phyloP scores from a whole-genome alignment of 2,329 filamentous ascomycete genomes.

The Ceratocystis harringtonii region DNA sequence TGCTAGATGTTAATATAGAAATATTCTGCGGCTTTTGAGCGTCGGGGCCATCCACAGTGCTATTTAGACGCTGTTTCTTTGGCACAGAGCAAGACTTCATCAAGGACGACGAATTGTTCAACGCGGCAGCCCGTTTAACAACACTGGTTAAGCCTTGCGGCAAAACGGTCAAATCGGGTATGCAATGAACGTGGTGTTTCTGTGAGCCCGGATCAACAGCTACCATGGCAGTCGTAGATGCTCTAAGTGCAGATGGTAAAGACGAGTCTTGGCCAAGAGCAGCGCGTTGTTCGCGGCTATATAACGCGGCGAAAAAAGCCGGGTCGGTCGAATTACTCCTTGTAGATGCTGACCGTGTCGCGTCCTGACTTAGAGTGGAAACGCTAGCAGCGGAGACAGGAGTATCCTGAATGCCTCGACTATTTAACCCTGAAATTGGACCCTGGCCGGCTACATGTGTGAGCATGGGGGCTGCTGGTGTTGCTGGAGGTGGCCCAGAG shows the following conservation, averaged over 20 bases:
- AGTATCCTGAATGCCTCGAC: no score
- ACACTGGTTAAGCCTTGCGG: background rate
- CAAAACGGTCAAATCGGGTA: background rate
- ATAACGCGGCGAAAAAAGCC: conserved; percentile 33
- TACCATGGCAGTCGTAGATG: background rate
- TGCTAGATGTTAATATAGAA: background rate
- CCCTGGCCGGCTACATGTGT: background rate
- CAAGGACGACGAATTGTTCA: background rate
- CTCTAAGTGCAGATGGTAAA: background rate
- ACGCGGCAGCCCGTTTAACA: background rate
- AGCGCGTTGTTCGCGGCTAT: conserved; percentile 31
- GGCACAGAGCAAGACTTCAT: background rate
- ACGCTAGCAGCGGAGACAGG: background rate
- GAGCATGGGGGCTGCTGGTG: background rate
- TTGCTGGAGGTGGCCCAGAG: background rate
- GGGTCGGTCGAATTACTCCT: conserved; percentile 31
- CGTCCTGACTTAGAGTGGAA: background rate
- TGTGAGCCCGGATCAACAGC: background rate
- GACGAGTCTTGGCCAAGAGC: conserved; percentile 8
- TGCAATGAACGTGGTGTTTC: background rate
- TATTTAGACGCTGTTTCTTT: background rate
- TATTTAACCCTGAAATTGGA: background rate
- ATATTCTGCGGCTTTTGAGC: background rate
- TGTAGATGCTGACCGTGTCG: conserved; percentile 4
- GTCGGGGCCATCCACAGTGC: background rate